Percentiles rank a stretch among this genome's conserved stretches.
Evolutionary conservation across 805 yeast genomes (phyloP).

Genomic region (Wickerhamomyces chambardii): DNA sequence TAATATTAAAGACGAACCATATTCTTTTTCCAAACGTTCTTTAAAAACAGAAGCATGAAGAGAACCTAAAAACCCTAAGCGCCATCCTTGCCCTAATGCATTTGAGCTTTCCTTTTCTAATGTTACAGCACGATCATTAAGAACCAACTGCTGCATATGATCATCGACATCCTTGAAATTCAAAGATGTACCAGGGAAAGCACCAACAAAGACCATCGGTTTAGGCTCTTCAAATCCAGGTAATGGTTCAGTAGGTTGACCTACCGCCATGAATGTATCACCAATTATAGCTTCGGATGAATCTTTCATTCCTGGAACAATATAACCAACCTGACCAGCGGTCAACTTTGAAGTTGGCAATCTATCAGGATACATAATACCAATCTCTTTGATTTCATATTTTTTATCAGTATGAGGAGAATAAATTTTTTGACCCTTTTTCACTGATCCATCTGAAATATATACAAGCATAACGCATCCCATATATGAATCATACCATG

Average conservation of each 20-base stretch:
- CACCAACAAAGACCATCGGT: constrained; percentile 98
- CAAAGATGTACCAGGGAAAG: constrained; percentile 91
- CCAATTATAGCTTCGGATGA: constrained; percentile 85
- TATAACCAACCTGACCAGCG: constrained; percentile 94
- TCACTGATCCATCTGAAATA: constrained; percentile 74
- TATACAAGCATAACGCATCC: constrained; percentile 86
- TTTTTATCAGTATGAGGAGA: constrained; percentile 70
- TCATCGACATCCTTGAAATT: constrained; percentile 89
- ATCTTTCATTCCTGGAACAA: constrained; percentile 91
- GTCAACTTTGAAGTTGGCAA: constrained; percentile 49
- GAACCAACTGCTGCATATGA: constrained; percentile 75
- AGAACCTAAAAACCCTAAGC: constrained; percentile 90
- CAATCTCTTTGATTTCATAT: constrained; percentile 88
- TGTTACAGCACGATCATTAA: constrained; percentile 89
- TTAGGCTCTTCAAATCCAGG: constrained; percentile 96
- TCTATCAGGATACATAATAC: constrained; percentile 91
- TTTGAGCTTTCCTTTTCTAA: constrained; percentile 85
- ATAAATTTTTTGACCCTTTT: constrained; percentile 64
- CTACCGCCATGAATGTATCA: constrained; percentile 70
- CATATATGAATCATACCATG: constrained; percentile 91
- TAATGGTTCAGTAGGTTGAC: constrained; percentile 57
- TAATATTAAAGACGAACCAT: constrained; percentile 84
- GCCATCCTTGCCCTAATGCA: constrained; percentile 97
- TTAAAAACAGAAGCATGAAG: constrained; percentile 92
- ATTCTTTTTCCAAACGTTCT: constrained; percentile 86